Percentiles rank a stretch among this genome's conserved stretches.
Evolutionary conservation across 78 protist species (phyloP).

Genomic region (Corallochytrium limacisporum): DNA sequence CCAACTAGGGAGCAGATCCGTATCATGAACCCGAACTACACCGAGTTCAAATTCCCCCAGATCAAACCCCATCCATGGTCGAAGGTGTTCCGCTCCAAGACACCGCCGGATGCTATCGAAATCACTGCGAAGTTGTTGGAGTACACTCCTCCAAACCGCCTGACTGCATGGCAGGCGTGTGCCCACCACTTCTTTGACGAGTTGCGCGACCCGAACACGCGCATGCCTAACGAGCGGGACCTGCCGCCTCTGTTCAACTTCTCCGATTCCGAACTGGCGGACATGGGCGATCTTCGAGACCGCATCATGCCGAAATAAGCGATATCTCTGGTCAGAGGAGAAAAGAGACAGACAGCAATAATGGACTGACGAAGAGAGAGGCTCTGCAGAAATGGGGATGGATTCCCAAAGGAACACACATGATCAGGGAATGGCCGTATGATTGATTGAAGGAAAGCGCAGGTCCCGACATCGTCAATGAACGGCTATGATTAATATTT

Average conservation of each 20-base stretch:
- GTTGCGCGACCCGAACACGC: constrained; percentile 43
- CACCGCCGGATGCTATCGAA: constrained; percentile 43
- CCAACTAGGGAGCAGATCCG: constrained; percentile 75
- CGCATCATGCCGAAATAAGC: too few relatives aligned
- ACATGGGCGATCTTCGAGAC: too few relatives aligned
- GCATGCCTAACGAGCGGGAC: neutral
- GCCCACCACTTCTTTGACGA: constrained; percentile 86
- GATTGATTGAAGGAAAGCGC: too few relatives aligned
- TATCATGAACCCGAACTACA: constrained; percentile 79
- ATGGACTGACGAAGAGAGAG: too few relatives aligned
- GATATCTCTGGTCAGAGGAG: too few relatives aligned
- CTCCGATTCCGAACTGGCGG: too few relatives aligned
- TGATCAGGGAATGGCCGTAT: too few relatives aligned
- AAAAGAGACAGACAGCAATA: too few relatives aligned
- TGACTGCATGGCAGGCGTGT: constrained; percentile 48
- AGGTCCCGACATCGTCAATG: too few relatives aligned
- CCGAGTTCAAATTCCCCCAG: constrained; percentile 76
- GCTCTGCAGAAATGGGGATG: too few relatives aligned
- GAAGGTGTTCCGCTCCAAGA: constrained; percentile 10
- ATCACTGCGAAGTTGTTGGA: constrained; percentile 42
- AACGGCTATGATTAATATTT: too few relatives aligned
- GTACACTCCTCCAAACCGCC: constrained; percentile 69
- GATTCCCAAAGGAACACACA: too few relatives aligned
- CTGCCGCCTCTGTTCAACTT: constrained; percentile 24
- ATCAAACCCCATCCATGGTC: constrained; percentile 79